Percentiles rank a stretch among this genome's conserved stretches.
Conservation (phyloP, 352 stramenopile species). For the Globisporangium polare region DNA sequence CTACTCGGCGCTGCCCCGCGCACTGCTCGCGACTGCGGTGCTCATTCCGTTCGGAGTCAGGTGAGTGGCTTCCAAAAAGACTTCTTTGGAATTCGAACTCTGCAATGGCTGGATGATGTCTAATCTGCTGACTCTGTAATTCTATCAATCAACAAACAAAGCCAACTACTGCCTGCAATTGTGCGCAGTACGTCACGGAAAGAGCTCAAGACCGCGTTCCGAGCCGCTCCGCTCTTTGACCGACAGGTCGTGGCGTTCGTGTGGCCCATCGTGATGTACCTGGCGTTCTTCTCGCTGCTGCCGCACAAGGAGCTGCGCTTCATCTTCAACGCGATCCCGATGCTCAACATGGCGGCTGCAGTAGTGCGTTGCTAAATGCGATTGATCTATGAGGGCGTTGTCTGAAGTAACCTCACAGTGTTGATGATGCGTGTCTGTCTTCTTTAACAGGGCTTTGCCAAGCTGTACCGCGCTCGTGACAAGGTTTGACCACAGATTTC, state of each 20-base stretch:
- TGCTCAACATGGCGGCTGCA: conserved; percentile 93
- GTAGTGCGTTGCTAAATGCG: conserved; percentile 42
- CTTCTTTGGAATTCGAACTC: background rate
- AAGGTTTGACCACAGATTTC: conserved; percentile 39
- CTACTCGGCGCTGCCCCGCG: conserved; percentile 91
- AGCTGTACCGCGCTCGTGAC: conserved; percentile 54
- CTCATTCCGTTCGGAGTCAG: conserved; percentile 82
- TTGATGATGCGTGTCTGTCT: background rate
- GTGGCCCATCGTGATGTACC: conserved; percentile 81
- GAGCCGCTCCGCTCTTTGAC: conserved; percentile 42
- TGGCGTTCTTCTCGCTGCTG: conserved; percentile 94
- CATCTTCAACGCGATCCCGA: conserved; percentile 95
- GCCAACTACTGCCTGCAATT: conserved; percentile 38
- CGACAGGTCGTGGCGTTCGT: conserved; percentile 46
- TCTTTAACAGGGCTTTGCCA: conserved; percentile 45
- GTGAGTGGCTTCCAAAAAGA: conserved; percentile 30
- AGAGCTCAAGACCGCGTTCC: conserved; percentile 32
- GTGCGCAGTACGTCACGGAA: conserved; percentile 38
- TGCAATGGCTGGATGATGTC: background rate
- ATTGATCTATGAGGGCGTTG: background rate
- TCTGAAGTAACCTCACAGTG: background rate
- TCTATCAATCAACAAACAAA: conserved; percentile 16
- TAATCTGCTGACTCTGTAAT: conserved; percentile 1
- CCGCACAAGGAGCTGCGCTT: conserved; percentile 99
- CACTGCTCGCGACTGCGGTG: conserved; percentile 72